Base-by-base conservation (phyloP, 1,284 basidiomycete species). In the Phylloboletellus chloephorus region DNA sequence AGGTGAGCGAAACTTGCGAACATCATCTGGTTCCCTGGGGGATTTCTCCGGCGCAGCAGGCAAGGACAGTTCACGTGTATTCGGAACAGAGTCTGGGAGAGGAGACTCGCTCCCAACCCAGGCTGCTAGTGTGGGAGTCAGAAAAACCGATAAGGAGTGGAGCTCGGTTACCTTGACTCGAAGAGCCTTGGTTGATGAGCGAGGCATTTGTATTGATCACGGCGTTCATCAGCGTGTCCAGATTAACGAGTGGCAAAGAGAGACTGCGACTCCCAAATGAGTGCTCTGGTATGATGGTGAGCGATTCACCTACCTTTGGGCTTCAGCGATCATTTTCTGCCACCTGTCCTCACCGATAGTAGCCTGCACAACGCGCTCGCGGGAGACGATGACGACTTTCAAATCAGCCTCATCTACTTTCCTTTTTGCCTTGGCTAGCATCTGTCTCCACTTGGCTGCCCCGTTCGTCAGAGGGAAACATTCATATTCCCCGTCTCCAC, bases 401-500 rank as follows among this genome's bases (percentile, higher is more conserved):
- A 71, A 68, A 1, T 66, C 50, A 15, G 32, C 32, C 31, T 63
- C 58, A 3, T 64, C 69, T 30, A 67, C 65, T 52, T 74, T 75
- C 7, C 68, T 66, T 39, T 68, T 67, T 1, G 70, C 73, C 40
- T 79, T 73, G 2, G 65, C 63, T 4, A 87, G 51, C 7, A 73
- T 59, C 51, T 68, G 67, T 43, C 70, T 71, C 54, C 75, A 74
- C 43, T 73, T 76, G 2, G 58, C 57, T 15, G 64, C 55, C 1
- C 78, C 79, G 2, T 58, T 61, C 16, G 64, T 62, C 3, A 78
- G 65, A 31, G 76, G 67, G 47, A 81, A 80, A 24, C 64, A 70
- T 47, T 84, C 82, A 39, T 78, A 73, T 21, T 71, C 68, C 0
- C 74, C 82, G 7, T 68, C 72, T 0, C 75, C 81, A 22, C 72